phyloP scores from a whole-genome alignment of 257 asterid genomes.

The Leonotis leonurus region DNA sequence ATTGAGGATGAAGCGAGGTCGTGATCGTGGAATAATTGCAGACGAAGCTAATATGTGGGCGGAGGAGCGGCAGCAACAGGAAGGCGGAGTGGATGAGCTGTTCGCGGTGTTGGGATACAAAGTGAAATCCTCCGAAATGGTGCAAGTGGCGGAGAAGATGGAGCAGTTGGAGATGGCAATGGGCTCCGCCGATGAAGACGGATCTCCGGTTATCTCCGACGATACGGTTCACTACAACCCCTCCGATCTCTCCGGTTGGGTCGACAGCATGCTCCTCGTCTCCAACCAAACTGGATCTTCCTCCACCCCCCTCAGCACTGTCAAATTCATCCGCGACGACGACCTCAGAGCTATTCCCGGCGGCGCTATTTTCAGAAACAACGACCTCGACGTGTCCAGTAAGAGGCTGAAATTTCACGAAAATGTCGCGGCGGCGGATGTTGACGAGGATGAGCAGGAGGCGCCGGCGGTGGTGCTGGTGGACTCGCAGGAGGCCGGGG shows the following conservation, averaged over 20 bases:
- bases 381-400: background rate
- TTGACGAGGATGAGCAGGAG: no score
- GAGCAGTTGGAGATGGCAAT: conserved; percentile 69
- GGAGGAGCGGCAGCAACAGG: conserved; percentile 31
- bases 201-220: conserved; percentile 21
- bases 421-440: no score
- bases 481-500: conserved; percentile 74
- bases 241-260: conserved; percentile 74
- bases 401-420: background rate
- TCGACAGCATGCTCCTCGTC: conserved; percentile 43
- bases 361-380: conserved; percentile 38
- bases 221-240: conserved; percentile 64
- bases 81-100: conserved; percentile 72
- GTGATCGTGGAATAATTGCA: conserved; percentile 34
- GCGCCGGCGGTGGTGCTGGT: conserved; percentile 50
- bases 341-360: conserved; percentile 79
- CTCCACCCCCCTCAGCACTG: conserved; percentile 19
- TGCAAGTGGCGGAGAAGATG: conserved; percentile 70
- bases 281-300: conserved; percentile 4
- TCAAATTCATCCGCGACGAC: conserved; percentile 35
- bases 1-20: conserved; percentile 53
- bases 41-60: conserved; percentile 41
- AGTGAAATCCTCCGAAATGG: conserved; percentile 73
- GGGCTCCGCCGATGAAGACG: conserved; percentile 47
- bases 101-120: conserved; percentile 74